Conservation (phyloP, 2,329 filamentous ascomycete genomes). For the Mollisiaceae sp. region DNA sequence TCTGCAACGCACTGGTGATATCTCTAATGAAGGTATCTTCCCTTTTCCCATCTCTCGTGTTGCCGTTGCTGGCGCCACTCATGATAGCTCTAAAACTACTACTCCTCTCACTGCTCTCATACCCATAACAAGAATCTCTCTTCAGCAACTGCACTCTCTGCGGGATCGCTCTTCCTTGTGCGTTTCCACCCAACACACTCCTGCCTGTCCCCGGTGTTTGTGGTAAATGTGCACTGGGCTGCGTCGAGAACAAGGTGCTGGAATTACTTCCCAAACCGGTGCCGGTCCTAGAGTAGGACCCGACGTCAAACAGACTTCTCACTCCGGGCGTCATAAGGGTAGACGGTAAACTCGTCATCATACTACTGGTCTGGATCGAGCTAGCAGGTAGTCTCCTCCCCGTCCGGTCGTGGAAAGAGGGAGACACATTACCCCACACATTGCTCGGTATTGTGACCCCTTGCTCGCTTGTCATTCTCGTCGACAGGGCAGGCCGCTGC, state of each 20-base stretch:
- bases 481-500: neutral
- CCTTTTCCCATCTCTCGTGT: neutral
- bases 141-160: conserved; percentile 7
- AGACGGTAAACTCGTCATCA: neutral
- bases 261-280: neutral
- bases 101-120: conserved; percentile 1
- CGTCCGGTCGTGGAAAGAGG: neutral
- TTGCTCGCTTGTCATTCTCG: neutral
- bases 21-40: neutral
- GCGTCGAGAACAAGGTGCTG: neutral
- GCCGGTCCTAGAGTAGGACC: neutral
- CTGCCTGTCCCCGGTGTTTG: neutral
- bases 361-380: neutral
- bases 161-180: neutral
- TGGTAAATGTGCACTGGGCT: neutral
- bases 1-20: neutral
- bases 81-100: neutral
- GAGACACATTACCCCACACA: conserved; percentile 20
- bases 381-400: neutral
- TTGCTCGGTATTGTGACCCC: conserved; percentile 12
- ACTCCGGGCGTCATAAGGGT: conserved; percentile 1
- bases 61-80: neutral
- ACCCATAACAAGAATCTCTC: neutral
- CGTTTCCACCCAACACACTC: neutral
- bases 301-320: neutral